Base-by-base conservation (phyloP, 2,329 filamentous ascomycete genomes). In the Claviceps spartinae region DNA sequence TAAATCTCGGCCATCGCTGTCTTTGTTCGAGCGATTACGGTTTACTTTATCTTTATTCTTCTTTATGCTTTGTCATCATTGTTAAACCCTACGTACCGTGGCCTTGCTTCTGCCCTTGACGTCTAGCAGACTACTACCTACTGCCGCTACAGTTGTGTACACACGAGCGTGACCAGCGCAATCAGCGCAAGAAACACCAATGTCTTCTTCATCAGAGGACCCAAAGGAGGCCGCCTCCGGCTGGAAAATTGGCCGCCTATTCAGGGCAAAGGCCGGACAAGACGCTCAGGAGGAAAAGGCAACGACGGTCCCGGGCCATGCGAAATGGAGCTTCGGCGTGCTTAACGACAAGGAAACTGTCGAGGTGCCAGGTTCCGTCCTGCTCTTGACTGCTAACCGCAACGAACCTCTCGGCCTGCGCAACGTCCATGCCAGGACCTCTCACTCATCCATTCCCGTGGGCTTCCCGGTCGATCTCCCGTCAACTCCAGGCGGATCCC, bases 381-480 rank as follows among this genome's bases (percentile, higher is more conserved):
- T 58, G 38, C 49, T 58, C 13, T 52, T 58, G 13, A 54, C 56
- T 26, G 42, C 56, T 34, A 46, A 55, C 22, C 56, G 55, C 43
- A 58, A 57, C 16, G 52, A 57, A 40, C 55, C 56, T 20, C 55
- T 56, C 20, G 56, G 55, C 22, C 43, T 58, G 37, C 52, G 52
- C 43, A 43, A 54, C 37, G 47, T 52, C 4, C 47, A 46, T 24
- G 54, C 54, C 22, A 50, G 54, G 45, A 55, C 54, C 18, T 55
- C 54, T 4, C 54, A 53, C 40, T 82, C 79, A 14, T 79, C 78
- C 8, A 69, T 81, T 38, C 74, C 76, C 1, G 65, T 68, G 4
- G 73, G 74, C 26, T 67, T 73, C 22, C 56, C 65, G 5, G 66
- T 68, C 24, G 69, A 69, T 34, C 57, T 59, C 4, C 63, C 68